Evolutionary conservation across 352 stramenopile genomes (phyloP).

Genomic region (Phytophthora pinifolia): DNA sequence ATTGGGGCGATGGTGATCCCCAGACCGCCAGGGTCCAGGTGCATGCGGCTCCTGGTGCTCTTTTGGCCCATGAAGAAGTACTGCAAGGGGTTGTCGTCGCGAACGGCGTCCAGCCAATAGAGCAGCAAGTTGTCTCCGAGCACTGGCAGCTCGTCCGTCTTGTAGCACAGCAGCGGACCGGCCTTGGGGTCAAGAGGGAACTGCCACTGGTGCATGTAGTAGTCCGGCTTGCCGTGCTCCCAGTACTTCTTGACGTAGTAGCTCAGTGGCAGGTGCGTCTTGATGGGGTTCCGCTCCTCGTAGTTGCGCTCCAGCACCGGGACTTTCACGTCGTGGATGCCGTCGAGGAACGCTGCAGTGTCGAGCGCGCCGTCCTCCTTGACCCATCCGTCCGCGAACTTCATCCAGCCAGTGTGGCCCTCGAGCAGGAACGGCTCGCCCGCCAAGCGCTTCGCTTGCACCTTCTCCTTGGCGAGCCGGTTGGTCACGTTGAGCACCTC

Average conservation of each 20-base stretch:
- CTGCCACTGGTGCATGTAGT: constrained; percentile 96
- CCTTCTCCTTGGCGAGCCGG: constrained; percentile 47
- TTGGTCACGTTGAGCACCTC: constrained; percentile 69
- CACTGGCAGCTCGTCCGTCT: constrained; percentile 86
- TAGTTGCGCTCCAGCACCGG: constrained; percentile 81
- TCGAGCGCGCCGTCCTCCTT: constrained; percentile 57
- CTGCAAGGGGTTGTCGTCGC: constrained; percentile 90
- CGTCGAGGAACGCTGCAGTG: constrained; percentile 55
- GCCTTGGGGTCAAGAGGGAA: constrained; percentile 86
- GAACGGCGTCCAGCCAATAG: constrained; percentile 90
- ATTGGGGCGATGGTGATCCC: constrained; percentile 95
- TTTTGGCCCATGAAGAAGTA: constrained; percentile 95
- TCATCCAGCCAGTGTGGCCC: constrained; percentile 60
- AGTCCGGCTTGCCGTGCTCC: constrained; percentile 72
- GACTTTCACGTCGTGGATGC: constrained; percentile 80
- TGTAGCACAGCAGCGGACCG: constrained; percentile 79
- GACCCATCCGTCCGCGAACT: constrained; percentile 68
- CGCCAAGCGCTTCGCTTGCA: constrained; percentile 63
- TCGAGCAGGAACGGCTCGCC: constrained; percentile 76
- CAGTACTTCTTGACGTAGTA: constrained; percentile 86
- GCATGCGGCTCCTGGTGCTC: constrained; percentile 89
- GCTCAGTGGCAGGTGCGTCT: constrained; percentile 62
- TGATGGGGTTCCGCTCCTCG: constrained; percentile 75
- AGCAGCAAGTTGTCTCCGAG: constrained; percentile 91
- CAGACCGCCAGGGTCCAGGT: constrained; percentile 90